Percentiles rank a stretch among this genome's conserved stretches.
Evolutionary conservation across 1,139 yeast species (phyloP).

Genomic region (Magnusiomyces suaveolens): DNA sequence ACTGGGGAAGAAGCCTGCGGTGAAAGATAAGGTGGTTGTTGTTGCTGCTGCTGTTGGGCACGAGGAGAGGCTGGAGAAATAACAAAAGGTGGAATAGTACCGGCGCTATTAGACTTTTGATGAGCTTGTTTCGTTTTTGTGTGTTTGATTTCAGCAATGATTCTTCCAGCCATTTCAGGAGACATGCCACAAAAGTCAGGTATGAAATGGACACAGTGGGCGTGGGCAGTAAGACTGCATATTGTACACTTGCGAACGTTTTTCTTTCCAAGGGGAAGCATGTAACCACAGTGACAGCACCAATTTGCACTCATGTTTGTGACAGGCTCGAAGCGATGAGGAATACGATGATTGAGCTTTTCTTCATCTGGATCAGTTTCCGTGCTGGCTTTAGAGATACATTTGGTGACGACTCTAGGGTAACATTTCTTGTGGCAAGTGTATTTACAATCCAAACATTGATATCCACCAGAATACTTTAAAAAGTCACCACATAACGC

Average conservation of each 20-base stretch:
- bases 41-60: slow-evolving; percentile 9
- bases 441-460: slow-evolving; percentile 91
- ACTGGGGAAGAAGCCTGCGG: slow-evolving; percentile 13
- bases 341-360: slow-evolving; percentile 88
- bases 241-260: slow-evolving; percentile 92
- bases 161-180: slow-evolving; percentile 91
- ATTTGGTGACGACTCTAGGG: slow-evolving; percentile 86
- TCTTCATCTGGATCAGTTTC: slow-evolving; percentile 81
- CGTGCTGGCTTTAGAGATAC: slow-evolving; percentile 84
- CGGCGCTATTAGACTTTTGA: slow-evolving; percentile 20
- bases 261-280: slow-evolving; percentile 88
- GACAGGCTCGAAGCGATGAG: slow-evolving; percentile 86
- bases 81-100: slow-evolving; percentile 19
- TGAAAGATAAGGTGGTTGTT: slow-evolving; percentile 5
- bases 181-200: slow-evolving; percentile 99
- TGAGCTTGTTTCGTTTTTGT: slow-evolving; percentile 45
- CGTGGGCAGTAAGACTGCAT: slow-evolving; percentile 91
- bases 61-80: slow-evolving; percentile 5
- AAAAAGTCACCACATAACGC: slow-evolving; percentile 93
- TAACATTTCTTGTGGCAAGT: slow-evolving; percentile 93
- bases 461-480: slow-evolving; percentile 79
- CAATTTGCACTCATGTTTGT: slow-evolving; percentile 94
- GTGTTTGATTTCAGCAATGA: slow-evolving; percentile 71
- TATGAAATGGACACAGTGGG: slow-evolving; percentile 84
- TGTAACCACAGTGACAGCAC: slow-evolving; percentile 98